Evolutionary conservation across 192 early-diverging fungal species (phyloP), one percentile per base, ranked within the genome.

Genomic region (Coemansia sp.): DNA sequence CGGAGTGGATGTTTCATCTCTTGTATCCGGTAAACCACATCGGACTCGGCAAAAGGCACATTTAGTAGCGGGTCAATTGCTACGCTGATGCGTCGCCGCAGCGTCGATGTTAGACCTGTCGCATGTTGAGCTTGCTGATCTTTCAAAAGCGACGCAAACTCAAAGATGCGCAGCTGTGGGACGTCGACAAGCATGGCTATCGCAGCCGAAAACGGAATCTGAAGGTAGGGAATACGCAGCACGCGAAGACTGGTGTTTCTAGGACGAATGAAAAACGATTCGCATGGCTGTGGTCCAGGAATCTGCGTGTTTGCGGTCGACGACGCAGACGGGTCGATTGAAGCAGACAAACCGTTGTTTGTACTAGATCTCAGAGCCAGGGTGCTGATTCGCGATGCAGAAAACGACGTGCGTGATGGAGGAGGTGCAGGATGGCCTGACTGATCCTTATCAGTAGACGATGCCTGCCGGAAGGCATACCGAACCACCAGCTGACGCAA

Each of bases 401-500:
- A 44, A 49, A 77, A 71, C 11, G 68, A 66, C 39, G 58, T 25
- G 2, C 73, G 53, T 9, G 69, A 65, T 4, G 58, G 62, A 13
- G 62, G 59, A 17, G 52, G 44, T 23, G 39, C 42, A 13, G 51
- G 51, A 18, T 37, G 43, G 33, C 21, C 25, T 4, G 23, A 13
- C 27, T 39, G 34, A 4, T 37, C 34, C 51, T 53, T 22, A 15
- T 57, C 40, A 5, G 47, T 10, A 11, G 48, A 53, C 33, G 50
- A 39, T 1, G 59, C 55, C 17, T 70, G 52, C 50, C 75, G 64
- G 23, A 78, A 78, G 6, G 69, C 75, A 47, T 65, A 56, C 14
- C 52, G 48, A 33, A 78, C 69, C 18, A 59, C 57, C 17, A 78
- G 69, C 55, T 78, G 75, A 40, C 64, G 68, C 42, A 78, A 42